Conservation (phyloP, 139 green algal genomes). For the Bryopsis sp. region DNA sequence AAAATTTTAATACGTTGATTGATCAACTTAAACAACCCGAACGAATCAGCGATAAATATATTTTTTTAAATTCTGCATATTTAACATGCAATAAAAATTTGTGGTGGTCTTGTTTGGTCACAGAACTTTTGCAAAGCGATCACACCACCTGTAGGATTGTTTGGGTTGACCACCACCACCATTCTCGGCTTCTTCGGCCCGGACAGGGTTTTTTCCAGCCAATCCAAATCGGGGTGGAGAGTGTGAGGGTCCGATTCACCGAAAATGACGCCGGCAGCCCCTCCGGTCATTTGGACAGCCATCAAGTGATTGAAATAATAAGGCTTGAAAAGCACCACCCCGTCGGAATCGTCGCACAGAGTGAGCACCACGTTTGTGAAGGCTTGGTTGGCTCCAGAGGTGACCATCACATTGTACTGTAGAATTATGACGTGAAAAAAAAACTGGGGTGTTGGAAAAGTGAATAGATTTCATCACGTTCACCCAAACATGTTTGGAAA, state of each 20-base stretch:
- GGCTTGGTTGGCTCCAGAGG: slow-evolving; percentile 80
- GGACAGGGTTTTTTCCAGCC: slow-evolving; percentile 34
- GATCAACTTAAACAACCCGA: too few relatives aligned
- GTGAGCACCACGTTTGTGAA: slow-evolving; percentile 81
- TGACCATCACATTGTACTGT: slow-evolving; percentile 84
- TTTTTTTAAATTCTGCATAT: too few relatives aligned
- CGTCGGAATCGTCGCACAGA: slow-evolving; percentile 56
- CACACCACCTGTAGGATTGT: slow-evolving; percentile 68
- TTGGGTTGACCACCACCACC: slow-evolving; percentile 76
- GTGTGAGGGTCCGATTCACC: slow-evolving; percentile 37
- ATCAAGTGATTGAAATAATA: slow-evolving; percentile 98
- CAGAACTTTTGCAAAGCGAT: background rate
- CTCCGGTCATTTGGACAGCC: slow-evolving; percentile 59
- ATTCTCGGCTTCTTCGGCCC: slow-evolving; percentile 40
- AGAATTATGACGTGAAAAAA: background rate
- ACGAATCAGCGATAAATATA: too few relatives aligned
- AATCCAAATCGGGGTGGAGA: slow-evolving; percentile 36
- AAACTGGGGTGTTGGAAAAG: too few relatives aligned
- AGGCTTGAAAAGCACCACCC: slow-evolving; percentile 76
- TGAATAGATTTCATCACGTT: too few relatives aligned
- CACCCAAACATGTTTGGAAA: too few relatives aligned
- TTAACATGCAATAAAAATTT: too few relatives aligned
- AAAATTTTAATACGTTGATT: too few relatives aligned
- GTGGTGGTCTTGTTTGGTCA: too few relatives aligned
- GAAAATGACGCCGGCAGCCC: slow-evolving; percentile 32